phyloP scores from a whole-genome alignment of 768 basidiomycete genomes.

The Lactifluus piperatus region DNA sequence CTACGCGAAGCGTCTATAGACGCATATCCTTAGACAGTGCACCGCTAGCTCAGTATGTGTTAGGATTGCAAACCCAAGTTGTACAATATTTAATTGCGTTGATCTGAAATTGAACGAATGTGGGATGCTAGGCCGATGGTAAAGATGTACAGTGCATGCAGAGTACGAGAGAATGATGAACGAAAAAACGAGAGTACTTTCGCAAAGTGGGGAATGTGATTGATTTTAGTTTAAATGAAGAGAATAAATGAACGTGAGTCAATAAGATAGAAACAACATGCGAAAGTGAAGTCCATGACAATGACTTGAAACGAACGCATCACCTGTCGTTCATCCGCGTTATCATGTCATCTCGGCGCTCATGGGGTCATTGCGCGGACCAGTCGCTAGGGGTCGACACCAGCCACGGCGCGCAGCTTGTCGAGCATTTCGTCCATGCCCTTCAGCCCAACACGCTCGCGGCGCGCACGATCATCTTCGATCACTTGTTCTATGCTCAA shows the following conservation, averaged over 20 bases:
- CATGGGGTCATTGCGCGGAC: neutral
- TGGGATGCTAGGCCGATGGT: constrained; percentile 12
- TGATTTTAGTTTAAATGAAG: neutral
- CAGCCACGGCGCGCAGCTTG: constrained; percentile 16
- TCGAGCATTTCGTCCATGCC: constrained; percentile 21
- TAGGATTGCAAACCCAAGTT: neutral
- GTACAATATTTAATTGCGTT: constrained; percentile 14
- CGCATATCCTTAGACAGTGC: neutral
- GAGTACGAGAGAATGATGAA: constrained; percentile 9
- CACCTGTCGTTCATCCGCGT: constrained; percentile 6
- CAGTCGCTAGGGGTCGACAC: neutral
- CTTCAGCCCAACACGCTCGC: constrained; percentile 13
- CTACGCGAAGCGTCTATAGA: neutral
- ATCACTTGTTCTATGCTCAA: constrained; percentile 20
- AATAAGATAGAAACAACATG: neutral
- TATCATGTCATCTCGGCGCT: constrained; percentile 5
- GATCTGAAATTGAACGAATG: constrained; percentile 12
- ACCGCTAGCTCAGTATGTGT: neutral
- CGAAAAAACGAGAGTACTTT: neutral
- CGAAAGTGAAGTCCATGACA: neutral
- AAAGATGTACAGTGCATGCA: constrained; percentile 18
- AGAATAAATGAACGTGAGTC: constrained; percentile 5
- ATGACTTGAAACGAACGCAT: constrained; percentile 2
- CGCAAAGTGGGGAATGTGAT: neutral
- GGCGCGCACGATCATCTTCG: constrained; percentile 10